Evolutionary conservation across 257 asterid genomes (phyloP).

Genomic region (Vinca minor): DNA sequence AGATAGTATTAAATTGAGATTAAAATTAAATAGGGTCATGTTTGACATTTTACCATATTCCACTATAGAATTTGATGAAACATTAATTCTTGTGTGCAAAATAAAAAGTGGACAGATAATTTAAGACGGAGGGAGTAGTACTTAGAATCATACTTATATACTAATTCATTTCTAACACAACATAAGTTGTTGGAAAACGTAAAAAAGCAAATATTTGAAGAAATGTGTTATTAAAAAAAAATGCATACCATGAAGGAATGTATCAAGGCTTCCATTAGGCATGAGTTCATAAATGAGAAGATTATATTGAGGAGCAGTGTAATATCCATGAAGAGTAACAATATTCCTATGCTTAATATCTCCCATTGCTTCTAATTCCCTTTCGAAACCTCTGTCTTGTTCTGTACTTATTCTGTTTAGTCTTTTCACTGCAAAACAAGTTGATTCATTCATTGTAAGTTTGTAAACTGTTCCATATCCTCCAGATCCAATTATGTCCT

Average conservation of each 20-base stretch:
- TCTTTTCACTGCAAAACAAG: slow-evolving; percentile 60
- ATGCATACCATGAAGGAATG: slow-evolving; percentile 56
- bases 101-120: too few relatives aligned
- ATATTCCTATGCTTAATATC: slow-evolving; percentile 83
- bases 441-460: slow-evolving; percentile 36
- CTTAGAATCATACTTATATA: too few relatives aligned
- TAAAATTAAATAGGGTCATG: too few relatives aligned
- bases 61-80: too few relatives aligned
- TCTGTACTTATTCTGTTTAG: slow-evolving; percentile 46
- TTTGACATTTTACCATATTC: too few relatives aligned
- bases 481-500: slow-evolving; percentile 79
- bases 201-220: neutral
- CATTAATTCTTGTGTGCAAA: too few relatives aligned
- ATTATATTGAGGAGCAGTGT: slow-evolving; percentile 60
- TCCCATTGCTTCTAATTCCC: slow-evolving; percentile 84
- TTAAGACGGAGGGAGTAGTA: too few relatives aligned
- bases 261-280: slow-evolving; percentile 72
- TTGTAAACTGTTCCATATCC: slow-evolving; percentile 88
- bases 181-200: neutral
- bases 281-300: slow-evolving; percentile 84
- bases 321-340: slow-evolving; percentile 74
- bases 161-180: neutral
- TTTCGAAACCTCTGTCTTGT: slow-evolving; percentile 71
- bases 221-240: neutral
- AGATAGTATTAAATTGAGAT: too few relatives aligned